Evolutionary conservation across 495 filamentous ascomycete genomes (phyloP).

Genomic region (Tuber borchii): DNA sequence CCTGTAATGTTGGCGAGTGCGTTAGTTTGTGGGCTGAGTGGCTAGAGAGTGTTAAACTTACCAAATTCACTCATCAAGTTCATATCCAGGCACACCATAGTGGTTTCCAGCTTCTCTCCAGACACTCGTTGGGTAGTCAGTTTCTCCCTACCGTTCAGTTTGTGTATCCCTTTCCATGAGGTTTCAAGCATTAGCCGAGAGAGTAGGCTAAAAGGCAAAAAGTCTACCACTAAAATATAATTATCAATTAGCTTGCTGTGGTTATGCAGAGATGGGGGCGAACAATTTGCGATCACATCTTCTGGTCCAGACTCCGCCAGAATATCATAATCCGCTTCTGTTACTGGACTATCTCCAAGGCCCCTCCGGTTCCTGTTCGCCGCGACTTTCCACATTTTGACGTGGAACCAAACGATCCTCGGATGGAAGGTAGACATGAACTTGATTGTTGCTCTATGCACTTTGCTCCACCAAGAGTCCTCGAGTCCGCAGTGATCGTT

Average conservation of each 20-base stretch:
- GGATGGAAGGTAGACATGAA: no score
- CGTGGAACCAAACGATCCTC: neutral
- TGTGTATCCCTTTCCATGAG: conserved; percentile 6
- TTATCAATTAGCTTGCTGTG: neutral
- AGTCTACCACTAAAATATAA: neutral
- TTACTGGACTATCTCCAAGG: neutral
- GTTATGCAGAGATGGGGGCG: neutral
- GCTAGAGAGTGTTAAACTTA: neutral
- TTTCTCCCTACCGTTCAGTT: neutral
- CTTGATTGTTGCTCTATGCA: no score
- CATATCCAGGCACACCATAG: neutral
- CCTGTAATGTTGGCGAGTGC: no score
- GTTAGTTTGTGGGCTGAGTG: neutral
- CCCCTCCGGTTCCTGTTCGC: neutral
- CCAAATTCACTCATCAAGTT: neutral
- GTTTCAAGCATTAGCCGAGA: conserved; percentile 12
- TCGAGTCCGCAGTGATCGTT: neutral
- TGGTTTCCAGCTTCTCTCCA: neutral
- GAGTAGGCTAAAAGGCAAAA: neutral
- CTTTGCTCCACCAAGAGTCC: neutral
- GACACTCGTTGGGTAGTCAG: neutral
- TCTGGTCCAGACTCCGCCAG: neutral
- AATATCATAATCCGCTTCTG: neutral
- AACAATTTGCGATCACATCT: neutral
- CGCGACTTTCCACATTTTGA: conserved; percentile 2